Base-by-base conservation (phyloP, 1,284 basidiomycete genomes). In the Melanopsichium pennsylvanicum region DNA sequence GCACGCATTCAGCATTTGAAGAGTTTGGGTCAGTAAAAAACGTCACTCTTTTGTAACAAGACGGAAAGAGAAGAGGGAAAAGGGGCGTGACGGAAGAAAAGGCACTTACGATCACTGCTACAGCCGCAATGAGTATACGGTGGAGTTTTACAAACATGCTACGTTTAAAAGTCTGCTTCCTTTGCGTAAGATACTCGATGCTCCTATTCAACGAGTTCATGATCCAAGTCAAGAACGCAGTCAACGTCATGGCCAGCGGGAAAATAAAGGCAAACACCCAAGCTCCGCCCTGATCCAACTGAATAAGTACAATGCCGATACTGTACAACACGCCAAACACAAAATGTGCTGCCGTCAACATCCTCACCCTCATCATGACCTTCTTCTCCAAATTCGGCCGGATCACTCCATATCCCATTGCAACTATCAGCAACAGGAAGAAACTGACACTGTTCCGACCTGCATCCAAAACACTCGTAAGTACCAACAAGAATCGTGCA, bases 381-480 rank as follows among this genome's bases (percentile, higher is more conserved):
- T 84, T 84, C 0, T 90, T 92, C 7, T 95, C 84, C 2, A 87
- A 88, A n/a, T n/a, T n/a, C 67, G 92, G 90, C 38, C 88, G 84
- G 50, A 75, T 75, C 0, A 81, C 76, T 19, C 78, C 76, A 37
- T 79, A 79, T 18, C 79, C 79, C 78, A 81, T 79, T 6, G 75
- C 75, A 16, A 97, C 93, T 47, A 97, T 90, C 18, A 97, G 85
- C 19, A 99, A 85, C 84, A 98, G 87, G 84, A 97, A 97, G 84
- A 98, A 93, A 2, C 91, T 93, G 72, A 96, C 85, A 8, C 92
- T 91, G 78, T 97, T 97, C 45, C 95, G 85, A 1, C 90, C 93
- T 4, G 95, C 94, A 76, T 97, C 94, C 32, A 98, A 84, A 54
- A 96, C 90, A 18, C 62, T 74, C 18, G 72, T 74, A 12, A 76